Base-by-base conservation (phyloP, 148 eudicot genomes). In the Cornus florida region DNA sequence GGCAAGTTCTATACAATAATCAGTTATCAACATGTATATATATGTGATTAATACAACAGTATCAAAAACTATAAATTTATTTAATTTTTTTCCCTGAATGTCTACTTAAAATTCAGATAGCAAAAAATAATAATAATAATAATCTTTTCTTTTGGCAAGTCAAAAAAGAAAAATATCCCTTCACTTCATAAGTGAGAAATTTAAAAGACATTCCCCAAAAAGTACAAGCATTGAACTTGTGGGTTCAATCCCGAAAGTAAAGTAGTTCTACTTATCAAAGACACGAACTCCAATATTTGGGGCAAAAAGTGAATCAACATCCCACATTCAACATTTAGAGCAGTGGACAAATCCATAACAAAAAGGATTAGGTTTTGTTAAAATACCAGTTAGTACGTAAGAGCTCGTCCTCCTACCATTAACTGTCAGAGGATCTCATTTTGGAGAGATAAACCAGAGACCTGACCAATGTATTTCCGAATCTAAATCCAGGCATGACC, bases 401-500 rank as follows among this genome's bases (percentile, higher is more conserved):
- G 43, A 50, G 53, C 17, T 2, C 72, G 73, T 9, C 33, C 31
- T 69, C 56, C 20, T 12, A 31, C 62, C 69, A 11, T 32, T 5
- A 38, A 2, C 5, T 10, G 32, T 28, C 17, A 65, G n/a, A 69
- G 62, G 43, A 24, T 62, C 77, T 50, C 43, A 56, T 43, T 19
- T 48, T 38, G 11, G 89, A 85, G 56, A 84, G 73, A 75, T 87
- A 90, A 65, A 88, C 92, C 64, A 69, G 86, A 79, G 88, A 78
- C 72, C 73, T 83, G 17, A 90, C 70, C 64, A 90, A 20, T n/a
- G 10, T 62, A 16, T 81, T 68, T 32, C 89, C 91, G 20, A 84
- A 46, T 78, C 41, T 82, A 81, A 90, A 90, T 11, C 92, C 92
- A 43, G 92, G 92, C 85, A 86, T 86, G 60, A 88, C 77, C 91